phyloP scores from a whole-genome alignment of 1,284 basidiomycete genomes.

The Apiotrichum sp. region DNA sequence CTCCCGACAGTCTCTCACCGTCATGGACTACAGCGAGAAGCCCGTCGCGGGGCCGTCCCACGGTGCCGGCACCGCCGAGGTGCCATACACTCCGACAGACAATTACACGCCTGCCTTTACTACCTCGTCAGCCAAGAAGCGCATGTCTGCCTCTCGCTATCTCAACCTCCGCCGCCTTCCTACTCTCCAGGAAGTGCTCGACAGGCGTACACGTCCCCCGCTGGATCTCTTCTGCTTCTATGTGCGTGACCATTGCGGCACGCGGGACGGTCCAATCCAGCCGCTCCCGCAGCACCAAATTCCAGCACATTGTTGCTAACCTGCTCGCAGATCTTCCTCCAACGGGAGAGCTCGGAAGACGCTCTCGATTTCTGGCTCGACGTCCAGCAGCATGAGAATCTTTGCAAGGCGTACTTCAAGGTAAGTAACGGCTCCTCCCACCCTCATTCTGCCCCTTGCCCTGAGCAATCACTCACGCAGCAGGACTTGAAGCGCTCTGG shows the following conservation, averaged over 20 bases:
- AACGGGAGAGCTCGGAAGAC: constrained; percentile 89
- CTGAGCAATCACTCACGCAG: not conserved
- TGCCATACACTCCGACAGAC: not conserved
- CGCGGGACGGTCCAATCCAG: not conserved
- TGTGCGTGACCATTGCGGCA: constrained; percentile 53
- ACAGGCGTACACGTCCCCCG: constrained; percentile 79
- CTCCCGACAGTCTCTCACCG: not conserved
- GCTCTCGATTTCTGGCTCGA: constrained; percentile 98
- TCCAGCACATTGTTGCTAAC: not conserved
- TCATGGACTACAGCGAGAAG: constrained; percentile 2
- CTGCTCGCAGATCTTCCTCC: constrained; percentile 58
- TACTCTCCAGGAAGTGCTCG: constrained; percentile 72
- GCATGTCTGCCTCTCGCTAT: constrained; percentile 34
- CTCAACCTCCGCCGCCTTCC: constrained; percentile 46
- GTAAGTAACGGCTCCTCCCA: constrained; percentile 19
- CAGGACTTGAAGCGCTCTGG: constrained; percentile 87
- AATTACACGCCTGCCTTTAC: not conserved
- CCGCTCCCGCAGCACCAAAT: not conserved
- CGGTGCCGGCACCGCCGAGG: not conserved
- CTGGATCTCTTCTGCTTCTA: constrained; percentile 99
- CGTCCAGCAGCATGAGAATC: constrained; percentile 97
- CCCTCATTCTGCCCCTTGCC: constrained; percentile 6
- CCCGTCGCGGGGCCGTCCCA: not conserved
- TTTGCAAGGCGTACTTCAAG: constrained; percentile 97
- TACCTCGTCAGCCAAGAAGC: constrained; percentile 12